A percentile compares a stretch with the other conserved stretches of the same genome.
phyloP scores from a whole-genome alignment of 2,329 filamentous ascomycete species.

The Ophioceras dolichostomum region DNA sequence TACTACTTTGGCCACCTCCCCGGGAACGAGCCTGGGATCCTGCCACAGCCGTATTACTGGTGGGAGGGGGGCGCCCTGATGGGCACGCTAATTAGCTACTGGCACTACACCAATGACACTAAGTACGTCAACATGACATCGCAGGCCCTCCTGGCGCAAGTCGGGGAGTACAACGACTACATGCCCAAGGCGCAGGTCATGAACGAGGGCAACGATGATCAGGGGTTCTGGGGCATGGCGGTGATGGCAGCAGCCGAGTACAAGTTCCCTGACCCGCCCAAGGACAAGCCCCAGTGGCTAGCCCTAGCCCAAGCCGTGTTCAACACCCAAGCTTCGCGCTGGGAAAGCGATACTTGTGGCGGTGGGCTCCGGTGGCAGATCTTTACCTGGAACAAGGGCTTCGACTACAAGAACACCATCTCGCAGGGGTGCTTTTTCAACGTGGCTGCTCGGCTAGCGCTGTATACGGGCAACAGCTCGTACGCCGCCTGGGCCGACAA shows the following conservation, averaged over 20 bases:
- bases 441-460: slow-evolving; percentile 43
- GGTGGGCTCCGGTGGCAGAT: slow-evolving; percentile 81
- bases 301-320: slow-evolving; percentile 69
- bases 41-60: slow-evolving; percentile 40
- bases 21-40: slow-evolving; percentile 35
- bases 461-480: slow-evolving; percentile 64
- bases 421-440: slow-evolving; percentile 40
- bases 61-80: slow-evolving; percentile 68
- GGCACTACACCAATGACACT: slow-evolving; percentile 40
- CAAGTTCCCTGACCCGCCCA: slow-evolving; percentile 48
- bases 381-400: slow-evolving; percentile 70
- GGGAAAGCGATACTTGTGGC: slow-evolving; percentile 57
- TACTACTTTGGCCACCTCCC: slow-evolving; percentile 36
- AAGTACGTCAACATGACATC: slow-evolving; percentile 58
- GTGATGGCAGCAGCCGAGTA: slow-evolving; percentile 60
- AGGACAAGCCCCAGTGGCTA: slow-evolving; percentile 50
- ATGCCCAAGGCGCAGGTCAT: slow-evolving; percentile 46
- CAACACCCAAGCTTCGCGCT: slow-evolving; percentile 63
- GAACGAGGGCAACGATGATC: slow-evolving; percentile 58
- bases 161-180: slow-evolving; percentile 60
- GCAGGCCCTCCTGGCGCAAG: slow-evolving; percentile 62
- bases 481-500: slow-evolving; percentile 68
- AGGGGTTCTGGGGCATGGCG: slow-evolving; percentile 62
- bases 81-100: slow-evolving; percentile 66
- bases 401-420: slow-evolving; percentile 52